Base-by-base conservation (phyloP, 148 eudicot species). In the Arbutus unedo region DNA sequence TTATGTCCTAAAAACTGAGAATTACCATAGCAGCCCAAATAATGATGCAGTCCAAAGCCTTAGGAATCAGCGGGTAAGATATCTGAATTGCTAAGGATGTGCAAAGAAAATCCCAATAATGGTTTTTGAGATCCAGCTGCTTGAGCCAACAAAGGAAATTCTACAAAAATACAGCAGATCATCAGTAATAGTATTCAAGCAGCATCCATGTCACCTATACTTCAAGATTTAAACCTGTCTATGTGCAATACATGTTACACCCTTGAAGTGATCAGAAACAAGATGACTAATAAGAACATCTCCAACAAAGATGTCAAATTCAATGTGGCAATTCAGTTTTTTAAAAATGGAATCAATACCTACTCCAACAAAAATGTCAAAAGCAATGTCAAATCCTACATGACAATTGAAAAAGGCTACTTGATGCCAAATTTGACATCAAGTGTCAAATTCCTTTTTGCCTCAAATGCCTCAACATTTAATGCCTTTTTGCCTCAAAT, bases 21-120 rank as follows among this genome's bases (percentile, higher is more conserved):
- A 79, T 53, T 83, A 83, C 85, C 85, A 83, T 83, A 71, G 82
- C 82, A 77, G 73, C 74, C 49, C 18, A 51, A 83, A 83, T 19
- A 23, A 31, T 8, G 74, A 71, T 67, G 54, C 16, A 56, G 56
- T 6, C 25, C 64, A 15, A 25, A 19, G 23, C 19, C 60, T 31
- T 55, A 19, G 41, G 50, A 72, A 0, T 49, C 10, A 47, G 60
- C 25, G 16, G 31, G 55, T 60, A 78, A 66, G 71, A 38, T 21
- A 56, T 78, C 38, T 3, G 38, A 78, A 70, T 6, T 75, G 70
- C 51, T 5, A 71, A 47, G 45, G 81, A 19, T 47, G 43, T 8
- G 45, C 74, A 4, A 79, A 64, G 3, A 25, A 47, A 4, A 21
- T 48, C 53, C 45, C 76, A 66, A 38, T 60, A 38, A 41, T 51